phyloP scores from a whole-genome alignment of 2,329 filamentous ascomycete genomes.

The Arthrobotrys sphaeroides region DNA sequence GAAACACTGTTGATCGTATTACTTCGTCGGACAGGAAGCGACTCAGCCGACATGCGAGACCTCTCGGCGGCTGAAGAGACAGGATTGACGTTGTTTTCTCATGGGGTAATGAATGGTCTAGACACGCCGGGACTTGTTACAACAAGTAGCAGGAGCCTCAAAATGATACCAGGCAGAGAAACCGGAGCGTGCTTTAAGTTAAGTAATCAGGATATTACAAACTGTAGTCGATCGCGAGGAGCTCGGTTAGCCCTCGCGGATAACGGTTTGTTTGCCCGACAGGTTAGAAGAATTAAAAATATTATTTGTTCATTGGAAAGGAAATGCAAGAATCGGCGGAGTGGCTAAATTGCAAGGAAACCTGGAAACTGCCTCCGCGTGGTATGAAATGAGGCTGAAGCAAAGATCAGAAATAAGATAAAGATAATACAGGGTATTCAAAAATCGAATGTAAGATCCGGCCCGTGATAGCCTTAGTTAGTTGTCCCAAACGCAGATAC shows the following conservation, averaged over 20 bases:
- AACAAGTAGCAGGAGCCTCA: neutral
- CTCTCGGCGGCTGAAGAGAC: too few relatives aligned
- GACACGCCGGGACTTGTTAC: too few relatives aligned
- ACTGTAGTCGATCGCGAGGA: neutral
- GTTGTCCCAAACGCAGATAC: constrained; percentile 57
- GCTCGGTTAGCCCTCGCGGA: neutral
- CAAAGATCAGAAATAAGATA: neutral
- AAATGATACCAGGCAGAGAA: neutral
- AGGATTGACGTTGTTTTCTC: too few relatives aligned
- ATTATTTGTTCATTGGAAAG: neutral
- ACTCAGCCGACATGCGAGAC: too few relatives aligned
- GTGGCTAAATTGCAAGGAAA: constrained; percentile 20
- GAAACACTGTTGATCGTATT: too few relatives aligned
- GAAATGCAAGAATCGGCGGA: neutral
- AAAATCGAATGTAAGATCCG: neutral
- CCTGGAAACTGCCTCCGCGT: neutral
- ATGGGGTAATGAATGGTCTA: too few relatives aligned
- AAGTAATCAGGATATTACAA: neutral
- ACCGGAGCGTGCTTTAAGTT: neutral
- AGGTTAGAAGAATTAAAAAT: constrained; percentile 11
- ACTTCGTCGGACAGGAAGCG: too few relatives aligned
- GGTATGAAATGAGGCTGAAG: neutral
- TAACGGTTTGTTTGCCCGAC: neutral
- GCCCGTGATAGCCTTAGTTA: constrained; percentile 29
- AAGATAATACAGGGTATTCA: neutral